Percentiles rank a stretch among this genome's conserved stretches.
phyloP scores from a whole-genome alignment of 2,329 filamentous ascomycete species.

The Epichloe aotearoae region DNA sequence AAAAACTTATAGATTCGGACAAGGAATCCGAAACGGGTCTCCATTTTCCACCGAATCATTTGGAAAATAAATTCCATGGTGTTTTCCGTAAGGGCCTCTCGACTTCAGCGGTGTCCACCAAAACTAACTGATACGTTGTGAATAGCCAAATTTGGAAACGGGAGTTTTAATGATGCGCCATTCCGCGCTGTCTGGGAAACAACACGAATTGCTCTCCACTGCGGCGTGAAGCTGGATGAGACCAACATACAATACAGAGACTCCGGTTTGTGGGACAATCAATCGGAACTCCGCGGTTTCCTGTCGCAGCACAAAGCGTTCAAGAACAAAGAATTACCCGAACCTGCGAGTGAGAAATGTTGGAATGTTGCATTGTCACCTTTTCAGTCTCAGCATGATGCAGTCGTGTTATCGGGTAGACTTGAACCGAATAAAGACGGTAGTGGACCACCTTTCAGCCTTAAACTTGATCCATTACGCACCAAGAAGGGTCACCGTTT shows the following conservation, averaged over 20 bases:
- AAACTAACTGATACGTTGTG: background rate
- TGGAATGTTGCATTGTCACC: slow-evolving; percentile 32
- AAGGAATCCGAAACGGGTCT: background rate
- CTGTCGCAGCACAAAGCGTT: slow-evolving; percentile 29
- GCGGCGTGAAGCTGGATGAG: slow-evolving; percentile 25
- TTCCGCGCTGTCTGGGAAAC: slow-evolving; percentile 40
- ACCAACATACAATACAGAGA: slow-evolving; percentile 21
- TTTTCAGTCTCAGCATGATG: slow-evolving; percentile 22
- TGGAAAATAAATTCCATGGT: slow-evolving; percentile 17
- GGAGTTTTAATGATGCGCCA: slow-evolving; percentile 29
- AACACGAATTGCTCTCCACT: slow-evolving; percentile 32
- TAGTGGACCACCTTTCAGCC: slow-evolving; percentile 27
- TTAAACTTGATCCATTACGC: slow-evolving; percentile 34
- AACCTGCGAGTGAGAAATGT: slow-evolving; percentile 26
- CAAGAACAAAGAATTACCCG: slow-evolving; percentile 32
- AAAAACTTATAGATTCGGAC: slow-evolving; percentile 5
- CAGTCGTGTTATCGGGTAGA: slow-evolving; percentile 29
- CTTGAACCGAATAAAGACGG: slow-evolving; percentile 24
- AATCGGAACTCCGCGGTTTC: slow-evolving; percentile 27
- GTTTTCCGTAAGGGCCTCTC: slow-evolving; percentile 27
- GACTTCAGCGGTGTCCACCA: background rate
- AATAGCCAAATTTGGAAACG: slow-evolving; percentile 25
- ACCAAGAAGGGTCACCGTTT: slow-evolving; percentile 39
- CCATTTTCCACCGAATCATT: background rate
- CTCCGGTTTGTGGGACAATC: slow-evolving; percentile 27